Conservation (phyloP, 106 monocot species). For the Dendrobium officinale region DNA sequence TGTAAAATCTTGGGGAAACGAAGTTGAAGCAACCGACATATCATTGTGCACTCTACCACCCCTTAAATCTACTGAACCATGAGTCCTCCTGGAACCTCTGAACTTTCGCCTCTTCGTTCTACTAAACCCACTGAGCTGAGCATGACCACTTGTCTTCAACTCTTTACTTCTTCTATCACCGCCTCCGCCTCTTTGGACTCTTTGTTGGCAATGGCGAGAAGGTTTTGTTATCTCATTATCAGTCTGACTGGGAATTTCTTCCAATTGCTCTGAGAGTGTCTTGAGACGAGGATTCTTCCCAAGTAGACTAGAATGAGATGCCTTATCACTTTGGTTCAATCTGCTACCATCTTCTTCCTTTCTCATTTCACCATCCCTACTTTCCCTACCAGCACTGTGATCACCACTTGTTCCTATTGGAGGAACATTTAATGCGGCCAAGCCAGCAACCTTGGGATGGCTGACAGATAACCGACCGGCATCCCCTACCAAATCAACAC, state of each 20-base stretch:
- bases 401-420: conserved; percentile 7
- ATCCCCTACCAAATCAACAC: conserved; percentile 27
- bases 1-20: conserved; percentile 15
- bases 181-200: background rate
- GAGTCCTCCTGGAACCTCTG: conserved; percentile 24
- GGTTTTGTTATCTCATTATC: conserved; percentile 18
- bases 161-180: conserved; percentile 16
- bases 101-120: conserved; percentile 38
- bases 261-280: conserved; percentile 32
- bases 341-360: conserved; percentile 17
- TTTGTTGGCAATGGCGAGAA: conserved; percentile 9
- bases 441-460: conserved; percentile 17
- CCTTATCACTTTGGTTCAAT: conserved; percentile 12
- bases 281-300: conserved; percentile 6
- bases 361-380: conserved; percentile 3
- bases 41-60: conserved; percentile 22
- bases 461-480: conserved; percentile 20
- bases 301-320: background rate
- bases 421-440: conserved; percentile 21
- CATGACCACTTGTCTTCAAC: conserved; percentile 12
- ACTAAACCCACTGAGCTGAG: conserved; percentile 22
- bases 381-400: background rate
- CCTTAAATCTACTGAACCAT: conserved; percentile 20
- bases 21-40: conserved; percentile 32
- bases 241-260: conserved; percentile 25